Conservation (phyloP, 1,139 yeast species). For the Scheffersomyces quercinus region DNA sequence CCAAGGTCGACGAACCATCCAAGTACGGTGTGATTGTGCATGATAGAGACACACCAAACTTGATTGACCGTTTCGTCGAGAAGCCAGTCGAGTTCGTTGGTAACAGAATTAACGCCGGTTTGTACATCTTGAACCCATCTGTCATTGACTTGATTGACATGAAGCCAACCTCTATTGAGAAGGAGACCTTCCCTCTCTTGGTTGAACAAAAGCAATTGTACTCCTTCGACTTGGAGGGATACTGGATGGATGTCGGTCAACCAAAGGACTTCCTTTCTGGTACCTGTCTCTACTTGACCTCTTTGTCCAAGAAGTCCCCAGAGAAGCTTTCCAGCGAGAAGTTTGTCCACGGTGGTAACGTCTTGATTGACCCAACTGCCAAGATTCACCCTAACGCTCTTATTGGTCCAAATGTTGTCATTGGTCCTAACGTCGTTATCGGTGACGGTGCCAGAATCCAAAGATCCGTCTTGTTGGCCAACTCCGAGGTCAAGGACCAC, state of each 20-base stretch:
- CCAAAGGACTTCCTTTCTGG: slow-evolving; percentile 99
- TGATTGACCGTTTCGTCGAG: slow-evolving; percentile 98
- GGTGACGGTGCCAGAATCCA: slow-evolving; percentile 99
- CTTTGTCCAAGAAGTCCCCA: slow-evolving; percentile 80
- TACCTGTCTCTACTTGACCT: slow-evolving; percentile 86
- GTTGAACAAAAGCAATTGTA: slow-evolving; percentile 87
- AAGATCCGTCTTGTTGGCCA: slow-evolving; percentile 88
- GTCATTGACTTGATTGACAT: slow-evolving; percentile 95
- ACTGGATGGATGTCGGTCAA: slow-evolving; percentile 99
- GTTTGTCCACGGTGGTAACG: slow-evolving; percentile 89
- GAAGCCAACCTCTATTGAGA: slow-evolving; percentile 98
- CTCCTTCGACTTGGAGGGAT: slow-evolving; percentile 97
- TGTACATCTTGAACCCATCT: slow-evolving; percentile 93
- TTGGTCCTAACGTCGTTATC: slow-evolving; percentile 94
- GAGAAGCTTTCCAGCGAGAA: slow-evolving; percentile 65
- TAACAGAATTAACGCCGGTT: slow-evolving; percentile 97
- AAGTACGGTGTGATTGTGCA: slow-evolving; percentile 99
- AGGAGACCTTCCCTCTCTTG: slow-evolving; percentile 97
- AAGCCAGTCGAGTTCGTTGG: slow-evolving; percentile 99
- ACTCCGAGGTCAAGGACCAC: slow-evolving; percentile 93
- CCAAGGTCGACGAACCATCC: slow-evolving; percentile 99
- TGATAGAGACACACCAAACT: slow-evolving; percentile 87
- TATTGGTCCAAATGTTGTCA: slow-evolving; percentile 97
- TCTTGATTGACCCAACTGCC: slow-evolving; percentile 92
- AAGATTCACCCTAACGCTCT: slow-evolving; percentile 89